Base-by-base conservation (phyloP, 805 yeast genomes). In the Wickerhamomyces rabaulensis region DNA sequence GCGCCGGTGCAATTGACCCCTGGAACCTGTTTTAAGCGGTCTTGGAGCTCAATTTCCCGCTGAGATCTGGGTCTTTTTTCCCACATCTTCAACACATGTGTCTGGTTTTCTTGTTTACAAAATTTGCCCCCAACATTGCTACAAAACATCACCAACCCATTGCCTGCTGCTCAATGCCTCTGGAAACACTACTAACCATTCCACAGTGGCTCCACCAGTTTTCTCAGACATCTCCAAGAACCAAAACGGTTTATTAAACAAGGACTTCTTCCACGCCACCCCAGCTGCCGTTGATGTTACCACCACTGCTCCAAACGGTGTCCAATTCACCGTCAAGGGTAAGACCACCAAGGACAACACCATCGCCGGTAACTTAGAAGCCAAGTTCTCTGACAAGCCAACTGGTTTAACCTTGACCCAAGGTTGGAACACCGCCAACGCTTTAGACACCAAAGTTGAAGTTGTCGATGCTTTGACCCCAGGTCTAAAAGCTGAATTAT, bases 351-450 rank as follows among this genome's bases (percentile, higher is more conserved):
- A 80, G 73, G 87, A 82, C 65, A 83, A 86, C 66, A 74, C 95
- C 60, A 81, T 94, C 59, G 82, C 91, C 53, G 95, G 96, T 59
- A 80, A 85, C 64, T 74, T 94, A 49, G 98, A 94, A 73, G 87
- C 95, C 62, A 89, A 87, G 77, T 87, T 84, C 78, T 73, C 87
- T 52, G 99, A 94, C 81, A 89, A 89, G 78, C 78, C 90, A 53
- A 76, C 94, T 52, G 97, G 97, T 55, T 76, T 94, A 64, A 82
- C 97, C 55, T 75, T 94, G 65, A 90, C 97, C 59, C 98, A 94
- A 78, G 96, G 97, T 66, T 91, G 98, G 97, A 84, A 91, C 75
- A 88, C 95, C 61, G 84, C 95, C 70, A 92, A 92, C 71, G 79
- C 85, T 55, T 76, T 94, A 66, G 85, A 81, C 77, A 87, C 98